Percentiles rank a stretch among this genome's conserved stretches.
Conservation (phyloP, 2,329 filamentous ascomycete genomes). For the Cercospora sp. region DNA sequence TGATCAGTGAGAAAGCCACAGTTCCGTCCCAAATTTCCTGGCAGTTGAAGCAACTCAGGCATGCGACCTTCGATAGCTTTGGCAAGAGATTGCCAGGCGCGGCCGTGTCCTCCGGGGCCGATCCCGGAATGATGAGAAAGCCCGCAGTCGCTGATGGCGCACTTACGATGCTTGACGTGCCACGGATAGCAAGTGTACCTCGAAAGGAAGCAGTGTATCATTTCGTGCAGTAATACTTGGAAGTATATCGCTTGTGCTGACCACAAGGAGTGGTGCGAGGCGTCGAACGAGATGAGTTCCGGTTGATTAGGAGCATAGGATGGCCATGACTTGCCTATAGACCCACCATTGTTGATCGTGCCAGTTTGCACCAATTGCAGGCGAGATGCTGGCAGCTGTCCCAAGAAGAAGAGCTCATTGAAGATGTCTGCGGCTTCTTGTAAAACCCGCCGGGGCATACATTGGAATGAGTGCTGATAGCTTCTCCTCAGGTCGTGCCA, state of each 20-base stretch:
- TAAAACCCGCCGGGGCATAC: neutral
- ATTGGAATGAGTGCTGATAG: neutral
- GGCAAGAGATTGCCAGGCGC: slow-evolving; percentile 20
- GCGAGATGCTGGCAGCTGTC: slow-evolving; percentile 15
- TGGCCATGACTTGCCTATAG: slow-evolving; percentile 13
- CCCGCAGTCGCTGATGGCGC: slow-evolving; percentile 9
- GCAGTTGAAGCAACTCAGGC: slow-evolving; percentile 2
- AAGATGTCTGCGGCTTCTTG: slow-evolving; percentile 13
- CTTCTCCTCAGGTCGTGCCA: slow-evolving; percentile 2
- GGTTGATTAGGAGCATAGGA: neutral
- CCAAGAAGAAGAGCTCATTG: slow-evolving; percentile 20
- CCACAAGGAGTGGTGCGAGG: neutral
- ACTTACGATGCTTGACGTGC: neutral
- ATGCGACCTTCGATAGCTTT: slow-evolving; percentile 15
- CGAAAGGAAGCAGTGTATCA: slow-evolving; percentile 17
- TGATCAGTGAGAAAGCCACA: neutral
- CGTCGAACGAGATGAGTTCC: slow-evolving; percentile 10
- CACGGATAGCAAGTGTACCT: slow-evolving; percentile 22
- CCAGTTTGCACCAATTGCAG: slow-evolving; percentile 1
- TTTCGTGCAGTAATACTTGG: slow-evolving; percentile 15
- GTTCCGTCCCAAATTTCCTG: slow-evolving; percentile 3
- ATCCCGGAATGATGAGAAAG: slow-evolving; percentile 10
- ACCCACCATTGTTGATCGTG: slow-evolving; percentile 15
- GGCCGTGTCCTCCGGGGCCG: slow-evolving; percentile 18
- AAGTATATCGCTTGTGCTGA: neutral